These are phyloP conservation scores for Cymodocea nodosa DNA, from an alignment of 116 monocot genomes.

Conservation along the genomic window DNA sequence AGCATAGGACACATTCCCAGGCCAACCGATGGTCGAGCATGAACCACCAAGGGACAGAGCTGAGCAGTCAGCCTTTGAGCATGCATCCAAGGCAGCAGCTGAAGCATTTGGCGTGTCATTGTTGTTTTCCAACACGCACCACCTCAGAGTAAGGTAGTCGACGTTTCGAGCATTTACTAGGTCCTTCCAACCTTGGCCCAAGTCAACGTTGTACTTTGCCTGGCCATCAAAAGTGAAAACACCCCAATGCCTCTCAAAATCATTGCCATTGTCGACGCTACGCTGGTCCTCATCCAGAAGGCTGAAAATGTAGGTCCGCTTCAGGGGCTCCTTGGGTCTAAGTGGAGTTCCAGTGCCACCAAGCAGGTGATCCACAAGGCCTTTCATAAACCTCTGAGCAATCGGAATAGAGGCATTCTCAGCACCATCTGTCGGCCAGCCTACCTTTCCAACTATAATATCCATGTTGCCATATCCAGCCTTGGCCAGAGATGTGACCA, in stretches of 20 bases:
- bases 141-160: slow-evolving; percentile 60
- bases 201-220: slow-evolving; percentile 56
- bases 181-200: slow-evolving; percentile 49
- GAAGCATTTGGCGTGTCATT: slow-evolving; percentile 54
- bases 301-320: slow-evolving; percentile 62
- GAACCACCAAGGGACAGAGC: slow-evolving; percentile 64
- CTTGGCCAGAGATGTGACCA: slow-evolving; percentile 45
- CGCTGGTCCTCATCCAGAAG: slow-evolving; percentile 68
- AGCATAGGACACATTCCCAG: slow-evolving; percentile 77
- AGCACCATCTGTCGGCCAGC: slow-evolving; percentile 91
- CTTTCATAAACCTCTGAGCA: slow-evolving; percentile 59
- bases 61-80: slow-evolving; percentile 59
- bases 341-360: slow-evolving; percentile 54
- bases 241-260: slow-evolving; percentile 68
- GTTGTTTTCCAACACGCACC: slow-evolving; percentile 82
- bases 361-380: slow-evolving; percentile 40
- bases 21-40: slow-evolving; percentile 48
- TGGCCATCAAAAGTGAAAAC: slow-evolving; percentile 93
- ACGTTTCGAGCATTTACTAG: slow-evolving; percentile 49
- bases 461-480: slow-evolving; percentile 53
- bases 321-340: slow-evolving; percentile 42
- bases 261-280: slow-evolving; percentile 21
- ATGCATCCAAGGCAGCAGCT: slow-evolving; percentile 30
- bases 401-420: slow-evolving; percentile 37
- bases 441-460: slow-evolving; percentile 68